Evolutionary conservation across 495 filamentous ascomycete species (phyloP).

Genomic region (Neurospora hispaniola): DNA sequence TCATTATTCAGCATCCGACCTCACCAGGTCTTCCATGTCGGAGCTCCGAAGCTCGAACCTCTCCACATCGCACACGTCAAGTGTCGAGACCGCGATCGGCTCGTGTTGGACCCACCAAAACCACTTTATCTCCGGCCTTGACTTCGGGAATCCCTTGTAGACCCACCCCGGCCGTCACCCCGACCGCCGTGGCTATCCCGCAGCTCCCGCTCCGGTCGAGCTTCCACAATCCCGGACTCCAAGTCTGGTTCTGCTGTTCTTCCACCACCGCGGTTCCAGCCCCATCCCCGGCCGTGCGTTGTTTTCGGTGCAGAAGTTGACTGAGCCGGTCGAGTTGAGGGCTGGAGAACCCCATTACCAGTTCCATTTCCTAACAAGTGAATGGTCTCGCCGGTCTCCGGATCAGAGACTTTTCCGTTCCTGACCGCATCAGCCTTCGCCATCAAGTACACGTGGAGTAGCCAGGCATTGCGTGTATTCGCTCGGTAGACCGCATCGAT

Average conservation of each 20-base stretch:
- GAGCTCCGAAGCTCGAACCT: not conserved
- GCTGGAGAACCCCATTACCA: not conserved
- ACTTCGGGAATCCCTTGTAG: not conserved
- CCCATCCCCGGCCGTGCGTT: not conserved
- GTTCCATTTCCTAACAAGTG: not conserved
- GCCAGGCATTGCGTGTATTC: conserved; percentile 68
- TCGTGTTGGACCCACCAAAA: not conserved
- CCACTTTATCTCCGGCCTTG: not conserved
- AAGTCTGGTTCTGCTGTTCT: not conserved
- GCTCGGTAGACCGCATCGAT: conserved; percentile 50
- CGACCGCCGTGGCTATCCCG: not conserved
- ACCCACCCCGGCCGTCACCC: not conserved
- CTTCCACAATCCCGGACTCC: not conserved
- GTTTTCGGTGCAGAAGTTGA: not conserved
- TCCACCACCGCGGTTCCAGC: not conserved
- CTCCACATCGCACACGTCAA: not conserved
- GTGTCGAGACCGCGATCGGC: not conserved
- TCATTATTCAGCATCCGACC: not conserved
- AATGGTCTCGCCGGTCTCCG: conserved; percentile 7
- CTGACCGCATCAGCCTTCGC: conserved; percentile 42
- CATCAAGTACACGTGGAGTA: conserved; percentile 62
- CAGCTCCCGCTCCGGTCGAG: not conserved
- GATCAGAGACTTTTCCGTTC: conserved; percentile 22
- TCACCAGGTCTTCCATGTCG: not conserved
- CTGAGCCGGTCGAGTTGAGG: not conserved